These are phyloP conservation scores for Eugenia klotzschiana DNA, from an alignment of 441 rosid genomes.

Conservation along the genomic window DNA sequence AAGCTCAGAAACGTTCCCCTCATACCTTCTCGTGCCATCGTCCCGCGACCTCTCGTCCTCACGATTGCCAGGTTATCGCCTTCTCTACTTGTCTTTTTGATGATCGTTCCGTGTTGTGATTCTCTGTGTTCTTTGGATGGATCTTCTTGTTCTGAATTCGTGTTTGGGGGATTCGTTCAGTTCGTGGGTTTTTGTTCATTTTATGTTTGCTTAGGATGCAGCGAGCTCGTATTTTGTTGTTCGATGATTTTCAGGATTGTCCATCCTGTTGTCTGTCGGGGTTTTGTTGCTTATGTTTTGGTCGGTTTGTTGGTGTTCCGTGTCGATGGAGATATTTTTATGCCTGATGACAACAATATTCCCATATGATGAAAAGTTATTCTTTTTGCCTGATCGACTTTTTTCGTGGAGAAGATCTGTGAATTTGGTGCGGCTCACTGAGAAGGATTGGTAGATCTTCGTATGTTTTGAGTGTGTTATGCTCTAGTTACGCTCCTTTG, in stretches of 20 bases:
- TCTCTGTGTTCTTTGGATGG: background rate
- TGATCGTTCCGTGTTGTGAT: background rate
- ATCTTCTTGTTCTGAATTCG: background rate
- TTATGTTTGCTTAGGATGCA: background rate
- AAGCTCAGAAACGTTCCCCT: background rate
- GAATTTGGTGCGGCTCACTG: background rate
- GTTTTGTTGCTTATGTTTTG: background rate
- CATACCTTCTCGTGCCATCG: background rate
- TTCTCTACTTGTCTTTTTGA: background rate
- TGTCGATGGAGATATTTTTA: background rate
- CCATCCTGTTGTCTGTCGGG: background rate
- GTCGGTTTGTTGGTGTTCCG: background rate
- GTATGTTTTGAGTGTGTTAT: background rate
- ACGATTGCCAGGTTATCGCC: background rate
- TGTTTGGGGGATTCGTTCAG: background rate
- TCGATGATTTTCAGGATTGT: background rate
- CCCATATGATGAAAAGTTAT: background rate
- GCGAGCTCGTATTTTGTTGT: background rate
- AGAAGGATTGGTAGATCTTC: background rate
- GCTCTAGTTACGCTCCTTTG: background rate
- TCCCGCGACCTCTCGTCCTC: background rate
- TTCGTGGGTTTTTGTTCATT: background rate
- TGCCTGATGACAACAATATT: background rate
- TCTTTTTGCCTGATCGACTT: background rate
- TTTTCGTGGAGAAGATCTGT: background rate